phyloP scores from a whole-genome alignment of 202 grass and related monocot species.

The Dendrocalamus latiflorus region DNA sequence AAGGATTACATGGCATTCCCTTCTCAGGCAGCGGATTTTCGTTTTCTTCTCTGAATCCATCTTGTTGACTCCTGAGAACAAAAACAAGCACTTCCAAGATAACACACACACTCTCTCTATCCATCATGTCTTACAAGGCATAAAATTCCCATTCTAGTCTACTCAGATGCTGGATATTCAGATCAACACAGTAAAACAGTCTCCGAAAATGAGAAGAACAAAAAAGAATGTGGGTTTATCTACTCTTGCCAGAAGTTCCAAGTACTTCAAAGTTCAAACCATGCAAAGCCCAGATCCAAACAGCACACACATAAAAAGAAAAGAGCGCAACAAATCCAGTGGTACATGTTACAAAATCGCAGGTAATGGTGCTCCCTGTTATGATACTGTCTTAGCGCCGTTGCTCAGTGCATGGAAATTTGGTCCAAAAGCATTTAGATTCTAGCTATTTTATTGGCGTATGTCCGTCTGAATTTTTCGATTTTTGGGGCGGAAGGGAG shows the following conservation, averaged over 20 bases:
- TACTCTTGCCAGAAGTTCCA: neutral
- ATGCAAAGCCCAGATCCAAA: neutral
- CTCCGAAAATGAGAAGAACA: neutral
- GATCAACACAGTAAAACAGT: neutral
- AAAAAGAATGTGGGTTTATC: neutral
- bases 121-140: neutral
- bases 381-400: neutral
- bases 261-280: neutral
- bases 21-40: neutral
- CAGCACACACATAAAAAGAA: neutral
- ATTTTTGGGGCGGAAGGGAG: neutral
- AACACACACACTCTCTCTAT: too few species aligned
- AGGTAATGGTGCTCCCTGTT: neutral
- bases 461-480: constrained; percentile 3
- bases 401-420: neutral
- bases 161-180: neutral
- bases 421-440: neutral
- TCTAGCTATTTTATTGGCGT: constrained; percentile 23
- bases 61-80: neutral
- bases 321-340: neutral
- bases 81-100: neutral
- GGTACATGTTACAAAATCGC: neutral
- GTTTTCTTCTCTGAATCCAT: neutral
- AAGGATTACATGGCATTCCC: too few species aligned
- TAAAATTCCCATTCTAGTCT: neutral